phyloP scores from a whole-genome alignment of 768 basidiomycete species.

The Mycena galopus region DNA sequence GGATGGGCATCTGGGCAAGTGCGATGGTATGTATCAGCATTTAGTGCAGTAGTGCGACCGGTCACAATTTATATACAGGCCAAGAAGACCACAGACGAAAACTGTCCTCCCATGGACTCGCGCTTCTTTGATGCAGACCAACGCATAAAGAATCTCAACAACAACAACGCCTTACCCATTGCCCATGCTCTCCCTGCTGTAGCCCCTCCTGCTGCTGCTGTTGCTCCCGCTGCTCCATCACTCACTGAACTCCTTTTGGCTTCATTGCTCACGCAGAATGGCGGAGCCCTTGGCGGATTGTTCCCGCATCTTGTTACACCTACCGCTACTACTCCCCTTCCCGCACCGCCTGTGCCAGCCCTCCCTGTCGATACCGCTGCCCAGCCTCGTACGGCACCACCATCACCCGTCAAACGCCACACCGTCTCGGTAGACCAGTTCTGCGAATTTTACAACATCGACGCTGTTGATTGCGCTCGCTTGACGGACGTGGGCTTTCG shows the following conservation, averaged over 20 bases:
- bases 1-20: not conserved
- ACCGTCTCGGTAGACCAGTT: not conserved
- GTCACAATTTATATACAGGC: not conserved
- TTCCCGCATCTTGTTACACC: not conserved
- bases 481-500: not conserved
- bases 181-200: too few relatives aligned
- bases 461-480: not conserved
- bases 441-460: not conserved
- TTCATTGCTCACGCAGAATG: too few relatives aligned
- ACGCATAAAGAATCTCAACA: slow-evolving; percentile 1
- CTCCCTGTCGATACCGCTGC: too few relatives aligned
- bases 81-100: not conserved
- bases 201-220: too few relatives aligned
- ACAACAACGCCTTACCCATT: too few relatives aligned
- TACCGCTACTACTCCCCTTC: not conserved
- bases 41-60: not conserved
- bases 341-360: not conserved
- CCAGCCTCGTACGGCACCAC: not conserved
- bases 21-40: not conserved
- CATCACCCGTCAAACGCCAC: slow-evolving; percentile 7
- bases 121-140: slow-evolving; percentile 1
- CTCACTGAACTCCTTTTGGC: too few relatives aligned
- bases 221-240: too few relatives aligned
- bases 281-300: not conserved
- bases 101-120: not conserved